A percentile compares a stretch with the other conserved stretches of the same genome.
These are phyloP conservation scores for Tolypocladium inflatum DNA, from an alignment of 2,329 filamentous ascomycete species.

Conservation along the genomic window DNA sequence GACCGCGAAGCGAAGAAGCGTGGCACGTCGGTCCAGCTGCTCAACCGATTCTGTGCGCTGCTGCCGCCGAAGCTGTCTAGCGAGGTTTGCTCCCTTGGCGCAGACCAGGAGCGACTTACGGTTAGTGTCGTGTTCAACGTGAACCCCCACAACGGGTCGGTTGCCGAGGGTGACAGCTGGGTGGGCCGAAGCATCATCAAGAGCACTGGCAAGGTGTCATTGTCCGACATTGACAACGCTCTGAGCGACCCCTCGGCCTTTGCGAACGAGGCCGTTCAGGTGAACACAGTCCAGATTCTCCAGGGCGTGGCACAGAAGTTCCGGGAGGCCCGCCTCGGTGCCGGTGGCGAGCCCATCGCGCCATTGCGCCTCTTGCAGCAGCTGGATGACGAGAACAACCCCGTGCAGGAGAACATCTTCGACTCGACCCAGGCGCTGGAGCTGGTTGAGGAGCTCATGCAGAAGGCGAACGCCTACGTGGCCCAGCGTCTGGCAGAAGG, in stretches of 20 bases:
- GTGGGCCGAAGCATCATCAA: conserved; percentile 90
- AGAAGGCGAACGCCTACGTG: conserved; percentile 85
- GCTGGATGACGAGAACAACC: conserved; percentile 95
- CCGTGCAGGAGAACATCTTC: conserved; percentile 93
- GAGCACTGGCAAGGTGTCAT: conserved; percentile 76
- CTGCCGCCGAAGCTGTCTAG: conserved; percentile 77
- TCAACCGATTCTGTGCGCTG: conserved; percentile 82
- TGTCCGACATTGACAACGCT: conserved; percentile 77
- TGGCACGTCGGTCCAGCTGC: conserved; percentile 87
- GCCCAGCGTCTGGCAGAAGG: conserved; percentile 72
- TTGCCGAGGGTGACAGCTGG: conserved; percentile 83
- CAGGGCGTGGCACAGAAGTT: conserved; percentile 82
- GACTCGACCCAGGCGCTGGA: conserved; percentile 83
- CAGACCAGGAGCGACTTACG: conserved; percentile 81
- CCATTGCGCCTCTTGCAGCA: conserved; percentile 85
- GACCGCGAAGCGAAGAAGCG: conserved; percentile 98
- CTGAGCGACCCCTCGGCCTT: conserved; percentile 55
- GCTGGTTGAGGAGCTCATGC: conserved; percentile 87
- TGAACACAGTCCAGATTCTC: conserved; percentile 72
- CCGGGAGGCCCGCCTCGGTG: conserved; percentile 75
- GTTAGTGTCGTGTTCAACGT: conserved; percentile 91
- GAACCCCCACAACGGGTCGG: conserved; percentile 66
- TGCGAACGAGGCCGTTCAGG: conserved; percentile 54
- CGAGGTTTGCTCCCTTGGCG: conserved; percentile 79
- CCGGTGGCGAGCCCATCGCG: conserved; percentile 69